These are phyloP conservation scores for Triticum urartu DNA, from an alignment of 176 grass and related monocot genomes.

Conservation along the genomic window DNA sequence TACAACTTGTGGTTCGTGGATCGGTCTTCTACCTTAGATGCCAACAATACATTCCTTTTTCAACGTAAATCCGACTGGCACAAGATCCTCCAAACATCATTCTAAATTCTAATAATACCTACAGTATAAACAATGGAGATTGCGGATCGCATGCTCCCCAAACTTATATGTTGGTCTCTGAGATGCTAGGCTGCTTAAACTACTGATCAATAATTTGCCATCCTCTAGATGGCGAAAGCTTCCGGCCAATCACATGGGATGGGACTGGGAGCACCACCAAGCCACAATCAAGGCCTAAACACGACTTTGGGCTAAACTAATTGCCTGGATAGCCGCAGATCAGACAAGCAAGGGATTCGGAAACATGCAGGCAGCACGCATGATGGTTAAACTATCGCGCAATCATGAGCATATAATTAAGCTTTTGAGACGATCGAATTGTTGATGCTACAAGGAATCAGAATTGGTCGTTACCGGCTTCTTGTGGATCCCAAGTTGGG, in stretches of 20 bases:
- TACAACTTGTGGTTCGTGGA: not conserved
- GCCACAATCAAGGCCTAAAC: conserved; percentile 39
- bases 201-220: conserved; percentile 1
- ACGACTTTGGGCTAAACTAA: conserved; percentile 36
- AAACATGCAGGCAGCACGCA: conserved; percentile 23
- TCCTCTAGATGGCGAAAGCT: conserved; percentile 27
- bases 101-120: conserved; percentile 35
- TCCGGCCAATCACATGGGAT: conserved; percentile 47
- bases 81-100: conserved; percentile 35
- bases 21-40: conserved; percentile 28
- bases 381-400: conserved; percentile 29
- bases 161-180: conserved; percentile 6
- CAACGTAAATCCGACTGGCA: conserved; percentile 34
- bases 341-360: conserved; percentile 23
- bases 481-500: conserved; percentile 92
- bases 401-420: not conserved
- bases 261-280: not conserved
- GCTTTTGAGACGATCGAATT: not conserved
- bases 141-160: conserved; percentile 37
- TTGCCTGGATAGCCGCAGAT: not conserved
- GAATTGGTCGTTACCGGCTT: conserved; percentile 66
- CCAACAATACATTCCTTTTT: conserved; percentile 38
- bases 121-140: conserved; percentile 47
- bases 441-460: conserved; percentile 30
- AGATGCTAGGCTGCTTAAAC: conserved; percentile 25